Evolutionary conservation across 208 protist genomes (phyloP).

Genomic region (Leishmania guyanensis): DNA sequence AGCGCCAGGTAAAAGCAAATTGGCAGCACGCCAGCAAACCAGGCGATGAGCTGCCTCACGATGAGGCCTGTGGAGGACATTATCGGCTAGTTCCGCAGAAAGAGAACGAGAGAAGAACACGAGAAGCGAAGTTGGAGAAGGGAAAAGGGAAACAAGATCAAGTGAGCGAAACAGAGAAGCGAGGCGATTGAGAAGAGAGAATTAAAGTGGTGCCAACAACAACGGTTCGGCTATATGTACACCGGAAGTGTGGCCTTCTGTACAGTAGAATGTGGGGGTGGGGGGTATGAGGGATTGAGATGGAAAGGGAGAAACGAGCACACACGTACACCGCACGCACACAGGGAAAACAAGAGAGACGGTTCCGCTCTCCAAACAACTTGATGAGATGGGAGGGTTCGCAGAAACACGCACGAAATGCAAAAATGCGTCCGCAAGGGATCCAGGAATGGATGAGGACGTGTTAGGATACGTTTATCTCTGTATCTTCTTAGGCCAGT

Average conservation of each 20-base stretch:
- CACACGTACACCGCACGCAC: background rate
- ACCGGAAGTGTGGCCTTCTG: background rate
- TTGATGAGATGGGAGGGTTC: background rate
- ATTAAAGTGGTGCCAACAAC: background rate
- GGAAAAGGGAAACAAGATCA: background rate
- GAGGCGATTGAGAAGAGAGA: constrained; percentile 1
- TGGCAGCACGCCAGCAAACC: constrained; percentile 28
- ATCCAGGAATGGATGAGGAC: background rate
- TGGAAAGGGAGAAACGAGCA: background rate
- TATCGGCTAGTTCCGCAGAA: background rate
- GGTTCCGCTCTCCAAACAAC: background rate
- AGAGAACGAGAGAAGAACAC: background rate
- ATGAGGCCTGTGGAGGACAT: background rate
- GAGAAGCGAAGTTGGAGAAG: background rate
- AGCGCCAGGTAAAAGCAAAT: constrained; percentile 48
- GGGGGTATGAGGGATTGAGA: background rate
- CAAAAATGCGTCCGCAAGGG: background rate
- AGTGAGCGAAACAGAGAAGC: background rate
- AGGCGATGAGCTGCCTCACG: constrained; percentile 24
- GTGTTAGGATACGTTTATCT: background rate
- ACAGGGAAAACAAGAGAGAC: background rate
- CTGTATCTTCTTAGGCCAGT: background rate
- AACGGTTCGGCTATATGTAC: background rate
- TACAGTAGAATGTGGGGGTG: background rate
- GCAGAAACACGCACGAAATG: background rate